Base-by-base conservation (phyloP, 1,284 basidiomycete genomes). In the Tremellales sp. region DNA sequence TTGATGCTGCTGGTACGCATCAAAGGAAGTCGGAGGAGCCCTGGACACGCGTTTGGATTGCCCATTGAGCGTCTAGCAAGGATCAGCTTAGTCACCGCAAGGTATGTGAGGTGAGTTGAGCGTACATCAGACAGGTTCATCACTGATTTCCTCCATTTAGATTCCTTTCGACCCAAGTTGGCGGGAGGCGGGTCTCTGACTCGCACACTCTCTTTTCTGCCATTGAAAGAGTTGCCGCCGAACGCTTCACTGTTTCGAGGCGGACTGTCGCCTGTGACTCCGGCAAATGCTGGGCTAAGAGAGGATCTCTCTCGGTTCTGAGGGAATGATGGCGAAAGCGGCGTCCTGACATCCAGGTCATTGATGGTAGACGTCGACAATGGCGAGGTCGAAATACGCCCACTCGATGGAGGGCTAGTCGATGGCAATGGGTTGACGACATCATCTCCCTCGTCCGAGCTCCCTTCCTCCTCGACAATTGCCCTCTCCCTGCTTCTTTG, bases 141-240 rank as follows among this genome's bases (percentile, higher is more conserved):
- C 15, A 66, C 54, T 11, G 62, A 63, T 48, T 61, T 60, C 6
- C 64, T 48, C 64, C 64, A 68, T 45, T 61, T 64, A 29, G 56
- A 60, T 37, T 56, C 57, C 46, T 62, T 65, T 19, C 63, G 45
- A 8, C 53, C 55, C 31, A 64, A 40, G 6, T 53, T 54, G n/a
- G 33, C 50, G 21, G 49, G 24, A n/a, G n/a, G n/a, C n/a, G n/a
- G n/a, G 22, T 43, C 13, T 17, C 33, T 21, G 27, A 31, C 13
- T 42, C 43, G 1, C 29, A 23, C 7, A 43, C 56, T 8, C 49
- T 36, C 12, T 49, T 54, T 15, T 10, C 10, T 33, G 12, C 23
- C n/a, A 22, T 6, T 7, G 15, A 21, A 12, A 21, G 39, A 40
- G 13, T 22, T 40, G 8, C 52, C 53, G 22, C 54, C 53, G n/a